These are phyloP conservation scores for Periconia digitata DNA, from an alignment of 2,329 filamentous ascomycete genomes.

Conservation along the genomic window DNA sequence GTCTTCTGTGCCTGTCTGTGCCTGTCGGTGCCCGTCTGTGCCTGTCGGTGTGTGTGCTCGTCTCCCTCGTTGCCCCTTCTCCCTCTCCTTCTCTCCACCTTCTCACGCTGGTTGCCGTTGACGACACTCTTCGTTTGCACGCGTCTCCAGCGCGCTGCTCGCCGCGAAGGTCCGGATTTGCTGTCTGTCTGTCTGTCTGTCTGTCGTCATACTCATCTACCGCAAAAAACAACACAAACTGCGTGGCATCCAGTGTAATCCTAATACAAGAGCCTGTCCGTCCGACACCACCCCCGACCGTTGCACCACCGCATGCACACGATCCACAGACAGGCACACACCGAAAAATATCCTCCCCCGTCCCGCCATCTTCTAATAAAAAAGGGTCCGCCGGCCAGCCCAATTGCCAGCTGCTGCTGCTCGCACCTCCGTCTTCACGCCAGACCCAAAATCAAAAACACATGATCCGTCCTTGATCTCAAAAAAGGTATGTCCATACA, in stretches of 20 bases:
- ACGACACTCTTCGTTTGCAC: slow-evolving; percentile 18
- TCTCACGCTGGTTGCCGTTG: slow-evolving; percentile 35
- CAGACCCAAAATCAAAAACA: slow-evolving; percentile 1
- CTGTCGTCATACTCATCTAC: too few relatives aligned
- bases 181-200: neutral
- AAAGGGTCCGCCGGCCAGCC: neutral
- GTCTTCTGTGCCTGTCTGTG: neutral
- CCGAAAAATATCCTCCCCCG: slow-evolving; percentile 3
- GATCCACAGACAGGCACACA: neutral
- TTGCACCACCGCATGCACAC: slow-evolving; percentile 17
- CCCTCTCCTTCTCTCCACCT: slow-evolving; percentile 13
- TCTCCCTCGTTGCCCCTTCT: slow-evolving; percentile 4
- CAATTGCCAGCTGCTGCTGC: neutral
- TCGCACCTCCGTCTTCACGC: slow-evolving; percentile 10
- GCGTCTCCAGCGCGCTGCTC: slow-evolving; percentile 11
- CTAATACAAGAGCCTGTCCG: neutral
- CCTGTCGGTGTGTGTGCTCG: slow-evolving; percentile 13
- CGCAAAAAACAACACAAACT: too few relatives aligned
- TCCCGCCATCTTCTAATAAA: slow-evolving; percentile 12
- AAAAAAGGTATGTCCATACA: too few relatives aligned
- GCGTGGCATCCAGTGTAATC: neutral
- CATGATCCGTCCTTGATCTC: neutral
- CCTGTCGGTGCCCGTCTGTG: slow-evolving; percentile 34
- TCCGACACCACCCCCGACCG: slow-evolving; percentile 17
- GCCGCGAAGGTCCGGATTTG: slow-evolving; percentile 1